Evolutionary conservation across 371 early-diverging fungal genomes (phyloP).

Genomic region (Neoconidiobolus thromboides): DNA sequence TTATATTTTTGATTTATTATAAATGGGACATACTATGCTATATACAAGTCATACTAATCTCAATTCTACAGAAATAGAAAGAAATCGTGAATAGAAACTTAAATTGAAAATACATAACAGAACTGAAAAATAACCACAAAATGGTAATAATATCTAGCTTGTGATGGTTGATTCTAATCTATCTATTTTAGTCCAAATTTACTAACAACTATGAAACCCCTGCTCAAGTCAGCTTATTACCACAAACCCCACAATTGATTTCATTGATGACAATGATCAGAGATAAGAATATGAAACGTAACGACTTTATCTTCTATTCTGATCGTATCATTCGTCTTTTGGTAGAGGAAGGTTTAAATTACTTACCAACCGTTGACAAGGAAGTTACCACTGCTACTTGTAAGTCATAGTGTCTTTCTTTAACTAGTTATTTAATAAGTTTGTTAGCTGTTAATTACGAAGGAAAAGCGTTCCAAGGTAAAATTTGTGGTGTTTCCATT

Average conservation of each 20-base stretch:
- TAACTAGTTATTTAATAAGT: not conserved
- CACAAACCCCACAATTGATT: conserved; percentile 57
- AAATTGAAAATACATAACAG: too few relatives aligned
- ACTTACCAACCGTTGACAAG: conserved; percentile 67
- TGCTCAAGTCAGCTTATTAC: conserved; percentile 40
- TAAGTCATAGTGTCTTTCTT: conserved; percentile 5
- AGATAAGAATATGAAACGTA: conserved; percentile 50
- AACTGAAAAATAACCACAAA: too few relatives aligned
- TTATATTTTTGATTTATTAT: too few relatives aligned
- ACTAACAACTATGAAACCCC: too few relatives aligned
- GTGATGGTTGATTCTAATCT: too few relatives aligned
- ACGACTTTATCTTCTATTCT: conserved; percentile 84
- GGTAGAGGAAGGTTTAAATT: conserved; percentile 84
- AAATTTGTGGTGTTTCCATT: conserved; percentile 88
- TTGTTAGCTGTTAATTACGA: conserved; percentile 27
- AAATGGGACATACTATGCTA: too few relatives aligned
- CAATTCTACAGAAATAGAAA: too few relatives aligned
- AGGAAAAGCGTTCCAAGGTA: conserved; percentile 63
- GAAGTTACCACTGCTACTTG: conserved; percentile 60
- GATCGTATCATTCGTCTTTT: conserved; percentile 81
- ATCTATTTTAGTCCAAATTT: too few relatives aligned
- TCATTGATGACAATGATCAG: conserved; percentile 75
- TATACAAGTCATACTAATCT: too few relatives aligned
- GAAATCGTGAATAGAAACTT: too few relatives aligned
- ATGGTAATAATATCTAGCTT: too few relatives aligned